Evolutionary conservation across 495 filamentous ascomycete genomes (phyloP), one percentile per base, ranked within the genome.

Genomic region (Bathelium albidoporum): DNA sequence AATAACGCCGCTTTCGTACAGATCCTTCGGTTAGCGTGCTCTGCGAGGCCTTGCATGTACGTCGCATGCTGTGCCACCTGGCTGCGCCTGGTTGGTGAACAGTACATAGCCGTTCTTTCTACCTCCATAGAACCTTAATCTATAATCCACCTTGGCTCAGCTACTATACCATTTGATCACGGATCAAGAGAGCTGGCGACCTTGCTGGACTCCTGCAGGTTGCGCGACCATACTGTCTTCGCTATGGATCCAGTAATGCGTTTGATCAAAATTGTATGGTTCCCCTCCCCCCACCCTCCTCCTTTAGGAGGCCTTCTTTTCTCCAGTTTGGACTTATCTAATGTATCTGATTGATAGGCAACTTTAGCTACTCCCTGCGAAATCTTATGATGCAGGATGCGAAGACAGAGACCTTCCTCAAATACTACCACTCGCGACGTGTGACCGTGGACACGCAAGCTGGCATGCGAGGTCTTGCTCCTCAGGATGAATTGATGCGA

Each of bases 1-100:
- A 24, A 55, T 26, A 16, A 20, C 20, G 7, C 62, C 62, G 43
- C 63, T 67, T 32, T 72, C 64, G 24, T 72, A 64, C 7, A 77
- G 64, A 1, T 64, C n/a, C n/a, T n/a, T n/a, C n/a, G n/a, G n/a
- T n/a, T n/a, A n/a, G n/a, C n/a, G n/a, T n/a, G n/a, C n/a, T n/a
- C n/a, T n/a, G n/a, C n/a, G n/a, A n/a, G n/a, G n/a, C n/a, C n/a
- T n/a, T n/a, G n/a, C n/a, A n/a, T n/a, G n/a, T n/a, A n/a, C n/a
- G n/a, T n/a, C n/a, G n/a, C n/a, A n/a, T n/a, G n/a, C n/a, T n/a
- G n/a, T n/a, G n/a, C n/a, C n/a, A n/a, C n/a, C n/a, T n/a, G n/a
- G n/a, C n/a, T n/a, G n/a, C n/a, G n/a, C n/a, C n/a, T n/a, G n/a
- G n/a, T n/a, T n/a, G n/a, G n/a, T n/a, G n/a, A n/a, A n/a, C n/a